Evolutionary conservation across 768 basidiomycete genomes (phyloP), one percentile per base, ranked within the genome.

Genomic region (Fomitopsis serialis): DNA sequence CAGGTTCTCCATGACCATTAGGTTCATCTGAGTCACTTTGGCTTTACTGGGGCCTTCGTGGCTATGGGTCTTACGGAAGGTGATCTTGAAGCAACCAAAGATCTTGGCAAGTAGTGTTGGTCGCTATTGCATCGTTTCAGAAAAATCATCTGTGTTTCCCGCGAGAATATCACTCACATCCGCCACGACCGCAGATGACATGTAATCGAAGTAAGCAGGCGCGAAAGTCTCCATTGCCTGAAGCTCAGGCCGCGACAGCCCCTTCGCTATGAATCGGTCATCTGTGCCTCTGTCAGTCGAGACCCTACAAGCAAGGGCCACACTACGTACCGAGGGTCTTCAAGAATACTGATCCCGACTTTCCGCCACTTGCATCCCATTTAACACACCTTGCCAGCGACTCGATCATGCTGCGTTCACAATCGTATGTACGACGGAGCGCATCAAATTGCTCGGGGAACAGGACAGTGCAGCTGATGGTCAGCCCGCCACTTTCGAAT

Each of bases 381-480:
- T 96, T 96, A 57, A 96, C 81, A 66, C 97, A 99, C 24, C 96
- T 78, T 0, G 97, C 87, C 15, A 99, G 72, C 0, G 92, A 94
- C 66, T 98, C 94, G 40, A 98, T 81, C 72, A 98, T 92, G 61
- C 89, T 93, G 63, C 86, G 87, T 62, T 97, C 92, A 63, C 93
- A 97, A 57, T 94, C 91, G 60, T 96, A 98, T 17, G 87, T 93
- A 32, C 90, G 79, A 13, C 97, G 84, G 42, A 99, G 69, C 2
- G 91, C 92, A 60, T 98, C 95, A 59, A 99, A 99, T 66, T 97
- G 94, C 65, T 98, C 96, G 0, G 95, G 93, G 67, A 92, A 98
- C 43, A 98, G 81, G 54, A 98, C 86, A 1, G 91, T 92, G 64
- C 94, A 97, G 62, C 92, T 93, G 63, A 97, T 95, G 24, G 85